Percentiles rank a stretch among this genome's conserved stretches.
phyloP scores from a whole-genome alignment of 768 basidiomycete genomes.

The Pisolithus marmoratus region DNA sequence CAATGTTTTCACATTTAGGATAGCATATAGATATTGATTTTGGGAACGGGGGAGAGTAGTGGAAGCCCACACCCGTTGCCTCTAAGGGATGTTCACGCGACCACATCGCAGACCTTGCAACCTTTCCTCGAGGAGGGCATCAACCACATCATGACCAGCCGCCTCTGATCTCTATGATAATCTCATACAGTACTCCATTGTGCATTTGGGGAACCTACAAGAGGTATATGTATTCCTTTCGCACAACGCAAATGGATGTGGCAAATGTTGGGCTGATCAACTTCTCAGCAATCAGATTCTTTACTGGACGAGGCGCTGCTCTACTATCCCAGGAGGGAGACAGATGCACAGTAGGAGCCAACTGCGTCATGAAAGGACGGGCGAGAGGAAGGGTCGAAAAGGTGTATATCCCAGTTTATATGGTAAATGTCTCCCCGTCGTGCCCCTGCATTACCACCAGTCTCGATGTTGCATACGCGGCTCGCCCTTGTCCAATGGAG shows the following conservation, averaged over 20 bases:
- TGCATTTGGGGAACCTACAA: conserved; percentile 65
- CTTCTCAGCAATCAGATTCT: conserved; percentile 61
- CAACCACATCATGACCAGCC: conserved; percentile 89
- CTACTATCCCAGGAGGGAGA: conserved; percentile 95
- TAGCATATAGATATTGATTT: too few species aligned
- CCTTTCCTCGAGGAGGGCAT: conserved; percentile 81
- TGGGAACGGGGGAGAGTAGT: too few species aligned
- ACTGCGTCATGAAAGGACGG: conserved; percentile 97
- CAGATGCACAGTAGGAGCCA: conserved; percentile 93
- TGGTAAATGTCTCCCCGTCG: conserved; percentile 40
- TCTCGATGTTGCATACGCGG: conserved; percentile 30
- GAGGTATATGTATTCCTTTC: conserved; percentile 45
- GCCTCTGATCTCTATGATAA: conserved; percentile 96
- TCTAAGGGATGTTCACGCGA: too few species aligned
- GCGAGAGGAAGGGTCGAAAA: conserved; percentile 92
- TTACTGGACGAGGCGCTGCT: conserved; percentile 84
- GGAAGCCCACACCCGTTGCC: too few species aligned
- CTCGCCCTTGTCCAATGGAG: conserved; percentile 97
- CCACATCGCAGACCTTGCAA: conserved; percentile 67
- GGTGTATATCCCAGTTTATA: conserved; percentile 94
- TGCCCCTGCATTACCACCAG: not conserved
- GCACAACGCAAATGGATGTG: conserved; percentile 8
- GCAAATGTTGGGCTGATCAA: conserved; percentile 10
- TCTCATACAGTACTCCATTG: conserved; percentile 84
- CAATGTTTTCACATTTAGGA: too few species aligned